Evolutionary conservation across 768 basidiomycete genomes (phyloP).

Genomic region (Pleurotus sapidus): DNA sequence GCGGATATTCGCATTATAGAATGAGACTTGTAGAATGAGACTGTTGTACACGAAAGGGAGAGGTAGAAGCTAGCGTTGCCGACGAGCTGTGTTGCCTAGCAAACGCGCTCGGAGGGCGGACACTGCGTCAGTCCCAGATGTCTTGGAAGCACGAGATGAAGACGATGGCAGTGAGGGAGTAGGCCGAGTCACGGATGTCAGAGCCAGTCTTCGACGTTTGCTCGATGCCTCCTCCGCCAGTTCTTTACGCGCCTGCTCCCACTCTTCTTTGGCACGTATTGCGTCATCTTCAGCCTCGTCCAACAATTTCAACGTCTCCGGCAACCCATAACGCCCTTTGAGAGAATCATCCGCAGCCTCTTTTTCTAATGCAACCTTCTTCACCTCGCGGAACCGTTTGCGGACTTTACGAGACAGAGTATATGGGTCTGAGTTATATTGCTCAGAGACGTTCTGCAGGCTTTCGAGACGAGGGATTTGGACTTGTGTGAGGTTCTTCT

Average conservation of each 20-base stretch:
- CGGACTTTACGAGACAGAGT: slow-evolving; percentile 70
- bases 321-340: slow-evolving; percentile 75
- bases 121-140: slow-evolving; percentile 24
- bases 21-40: not conserved
- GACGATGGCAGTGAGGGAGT: slow-evolving; percentile 19
- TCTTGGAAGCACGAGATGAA: slow-evolving; percentile 11
- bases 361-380: slow-evolving; percentile 73
- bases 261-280: slow-evolving; percentile 60
- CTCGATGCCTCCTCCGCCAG: slow-evolving; percentile 36
- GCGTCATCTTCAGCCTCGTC: slow-evolving; percentile 61
- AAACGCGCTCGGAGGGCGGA: slow-evolving; percentile 52
- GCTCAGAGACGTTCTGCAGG: slow-evolving; percentile 73
- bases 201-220: slow-evolving; percentile 46
- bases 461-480: slow-evolving; percentile 80
- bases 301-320: slow-evolving; percentile 61
- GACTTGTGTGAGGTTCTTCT: slow-evolving; percentile 68
- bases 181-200: slow-evolving; percentile 24
- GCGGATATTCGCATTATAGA: not conserved
- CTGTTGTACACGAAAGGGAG: not conserved
- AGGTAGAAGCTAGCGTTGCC: not conserved
- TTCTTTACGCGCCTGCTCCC: slow-evolving; percentile 52
- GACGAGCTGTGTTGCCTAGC: slow-evolving; percentile 49
- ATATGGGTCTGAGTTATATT: slow-evolving; percentile 86
- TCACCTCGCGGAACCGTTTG: slow-evolving; percentile 82
- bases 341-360: slow-evolving; percentile 67